Evolutionary conservation across 495 filamentous ascomycete genomes (phyloP).

Genomic region (Immersiella caudata): DNA sequence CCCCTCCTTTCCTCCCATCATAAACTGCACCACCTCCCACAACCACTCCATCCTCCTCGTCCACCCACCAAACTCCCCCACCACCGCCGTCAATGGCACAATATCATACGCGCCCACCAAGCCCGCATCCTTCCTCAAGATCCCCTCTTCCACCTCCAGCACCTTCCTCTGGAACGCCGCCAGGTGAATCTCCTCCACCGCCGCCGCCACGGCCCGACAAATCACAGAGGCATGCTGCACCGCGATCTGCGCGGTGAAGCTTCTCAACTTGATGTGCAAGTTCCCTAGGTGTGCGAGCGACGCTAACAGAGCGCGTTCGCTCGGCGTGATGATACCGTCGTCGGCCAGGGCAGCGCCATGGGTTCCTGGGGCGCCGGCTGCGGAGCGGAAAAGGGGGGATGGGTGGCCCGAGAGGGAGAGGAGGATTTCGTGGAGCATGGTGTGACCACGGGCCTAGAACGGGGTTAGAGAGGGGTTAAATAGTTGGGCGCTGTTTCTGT

Average conservation of each 20-base stretch:
- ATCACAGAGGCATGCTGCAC: slow-evolving; percentile 73
- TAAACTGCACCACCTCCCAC: slow-evolving; percentile 68
- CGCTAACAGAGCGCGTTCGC: slow-evolving; percentile 78
- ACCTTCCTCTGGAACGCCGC: slow-evolving; percentile 80
- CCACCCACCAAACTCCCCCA: slow-evolving; percentile 84
- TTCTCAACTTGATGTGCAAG: slow-evolving; percentile 70
- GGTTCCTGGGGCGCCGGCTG: slow-evolving; percentile 34
- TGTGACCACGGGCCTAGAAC: slow-evolving; percentile 23
- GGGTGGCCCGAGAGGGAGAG: slow-evolving; percentile 92
- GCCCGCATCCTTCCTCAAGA: slow-evolving; percentile 68
- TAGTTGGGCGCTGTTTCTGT: no score
- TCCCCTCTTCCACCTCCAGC: slow-evolving; percentile 75
- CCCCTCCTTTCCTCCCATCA: slow-evolving; percentile 47
- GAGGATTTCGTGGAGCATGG: slow-evolving; percentile 96
- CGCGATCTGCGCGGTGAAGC: slow-evolving; percentile 64
- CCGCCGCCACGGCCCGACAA: slow-evolving; percentile 84
- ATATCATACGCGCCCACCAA: slow-evolving; percentile 89
- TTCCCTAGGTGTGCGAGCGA: slow-evolving; percentile 74
- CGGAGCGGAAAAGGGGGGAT: slow-evolving; percentile 73
- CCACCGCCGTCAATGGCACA: slow-evolving; percentile 83
- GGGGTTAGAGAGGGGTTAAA: background rate
- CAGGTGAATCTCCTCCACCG: slow-evolving; percentile 73
- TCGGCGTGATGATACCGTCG: slow-evolving; percentile 62
- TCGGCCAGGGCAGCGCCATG: slow-evolving; percentile 39
- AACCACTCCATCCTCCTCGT: slow-evolving; percentile 82